Evolutionary conservation across 805 yeast genomes (phyloP), one percentile per base, ranked within the genome.

Genomic region (Kuraishia hungarica): DNA sequence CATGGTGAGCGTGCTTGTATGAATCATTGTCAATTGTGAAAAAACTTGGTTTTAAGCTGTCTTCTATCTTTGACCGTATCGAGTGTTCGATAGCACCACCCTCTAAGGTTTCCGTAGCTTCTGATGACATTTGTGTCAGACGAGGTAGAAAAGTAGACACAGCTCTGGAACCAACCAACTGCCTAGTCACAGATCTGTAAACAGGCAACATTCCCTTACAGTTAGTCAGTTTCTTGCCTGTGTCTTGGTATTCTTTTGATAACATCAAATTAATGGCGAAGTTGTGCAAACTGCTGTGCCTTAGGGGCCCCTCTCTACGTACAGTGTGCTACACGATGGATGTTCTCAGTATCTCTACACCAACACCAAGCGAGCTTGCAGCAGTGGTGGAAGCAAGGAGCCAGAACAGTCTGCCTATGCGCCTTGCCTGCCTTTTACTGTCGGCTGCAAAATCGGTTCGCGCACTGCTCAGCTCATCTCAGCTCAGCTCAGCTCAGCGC

Each of bases 1-100:
- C 85, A 68, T 93, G 98, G 60, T 89, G 92, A 1, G 91, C 82
- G 69, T 93, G 98, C 66, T 87, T 87, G 69, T 82, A 83, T 6
- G 97, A 89, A 69, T 93, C 97, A 67, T 93, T 93, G 56, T 73
- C 74, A 5, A 93, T 77, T 35, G 72, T 77, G 60, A 80, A 74
- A 60, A 59, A 67, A 8, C 65, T 63, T 22, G 82, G 96, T 59
- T 71, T 63, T 51, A 76, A 76, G 39, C 65, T 67, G 5, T 62
- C 58, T 21, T 67, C 59, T 28, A 85, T 62, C 59, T 82, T 83
- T 1, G 65, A 58, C 47, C 70, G 67, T 47, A 85, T 82, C 48
- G 72, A 64, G 43, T 66, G 64, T 55, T 83, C 83, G n/a, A 82
- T 72, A 5, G 87, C 84, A 4, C 76, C 49, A 19, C 20, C 48